phyloP scores from a whole-genome alignment of 192 early-diverging fungal genomes.

The Mortierella claussenii region DNA sequence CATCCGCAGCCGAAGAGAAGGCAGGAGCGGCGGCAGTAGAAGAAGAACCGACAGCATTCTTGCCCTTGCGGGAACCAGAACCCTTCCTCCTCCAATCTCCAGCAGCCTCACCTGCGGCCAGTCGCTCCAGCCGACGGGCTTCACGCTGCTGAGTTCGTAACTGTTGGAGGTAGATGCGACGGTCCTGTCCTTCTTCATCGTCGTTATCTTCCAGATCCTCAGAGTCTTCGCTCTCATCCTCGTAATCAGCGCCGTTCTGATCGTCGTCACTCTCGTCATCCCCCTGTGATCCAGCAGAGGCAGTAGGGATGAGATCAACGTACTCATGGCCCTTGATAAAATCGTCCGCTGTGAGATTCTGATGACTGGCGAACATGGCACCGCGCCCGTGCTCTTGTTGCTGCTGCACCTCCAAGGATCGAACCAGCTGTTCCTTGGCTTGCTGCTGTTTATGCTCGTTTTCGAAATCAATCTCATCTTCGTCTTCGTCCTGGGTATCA shows the following conservation, averaged over 20 bases:
- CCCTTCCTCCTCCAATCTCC: constrained; percentile 3
- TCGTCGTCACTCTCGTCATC: constrained; percentile 18
- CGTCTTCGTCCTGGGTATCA: constrained; percentile 30
- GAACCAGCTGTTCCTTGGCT: constrained; percentile 2
- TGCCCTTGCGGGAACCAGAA: constrained; percentile 1
- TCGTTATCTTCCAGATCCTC: constrained; percentile 49
- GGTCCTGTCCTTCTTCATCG: constrained; percentile 52
- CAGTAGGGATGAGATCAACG: constrained; percentile 7
- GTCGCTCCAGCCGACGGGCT: constrained; percentile 48
- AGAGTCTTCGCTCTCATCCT: constrained; percentile 43
- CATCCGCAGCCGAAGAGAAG: neutral
- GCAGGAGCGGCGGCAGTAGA: neutral
- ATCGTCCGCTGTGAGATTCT: constrained; percentile 5
- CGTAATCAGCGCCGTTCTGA: constrained; percentile 26
- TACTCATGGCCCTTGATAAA: constrained; percentile 16
- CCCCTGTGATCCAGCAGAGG: neutral
- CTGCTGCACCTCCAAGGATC: constrained; percentile 21
- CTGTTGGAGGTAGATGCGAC: constrained; percentile 48
- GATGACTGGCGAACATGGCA: neutral
- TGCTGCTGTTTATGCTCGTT: neutral
- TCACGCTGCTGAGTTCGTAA: constrained; percentile 34
- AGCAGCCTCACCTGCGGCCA: constrained; percentile 11
- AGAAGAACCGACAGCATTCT: neutral
- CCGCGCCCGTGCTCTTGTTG: no score
- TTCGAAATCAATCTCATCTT: constrained; percentile 12